A percentile compares a stretch with the other conserved stretches of the same genome.
phyloP scores from a whole-genome alignment of 2,329 filamentous ascomycete species.

The Trichoderma gracile region DNA sequence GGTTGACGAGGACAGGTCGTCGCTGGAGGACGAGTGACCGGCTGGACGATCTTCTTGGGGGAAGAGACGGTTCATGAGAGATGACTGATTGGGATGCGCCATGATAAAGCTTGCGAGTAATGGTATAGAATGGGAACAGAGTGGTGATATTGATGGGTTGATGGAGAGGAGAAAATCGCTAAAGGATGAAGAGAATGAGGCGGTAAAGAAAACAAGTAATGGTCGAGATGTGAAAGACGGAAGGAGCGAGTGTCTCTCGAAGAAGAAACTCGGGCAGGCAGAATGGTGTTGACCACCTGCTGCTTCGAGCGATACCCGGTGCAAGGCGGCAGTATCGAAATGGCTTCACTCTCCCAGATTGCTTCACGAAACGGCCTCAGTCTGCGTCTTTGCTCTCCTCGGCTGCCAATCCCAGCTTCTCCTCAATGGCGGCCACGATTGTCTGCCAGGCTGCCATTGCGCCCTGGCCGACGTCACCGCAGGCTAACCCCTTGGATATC shows the following conservation, averaged over 20 bases:
- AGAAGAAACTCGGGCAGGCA: too few relatives aligned
- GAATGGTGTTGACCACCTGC: too few relatives aligned
- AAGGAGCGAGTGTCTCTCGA: too few relatives aligned
- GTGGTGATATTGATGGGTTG: not conserved
- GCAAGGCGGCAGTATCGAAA: too few relatives aligned
- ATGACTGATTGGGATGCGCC: not conserved
- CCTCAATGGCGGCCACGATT: constrained; percentile 67
- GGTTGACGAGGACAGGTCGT: constrained; percentile 29
- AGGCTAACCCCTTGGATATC: constrained; percentile 75
- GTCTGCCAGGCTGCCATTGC: constrained; percentile 81
- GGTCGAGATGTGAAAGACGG: too few relatives aligned
- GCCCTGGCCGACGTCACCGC: constrained; percentile 78
- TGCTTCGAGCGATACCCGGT: too few relatives aligned
- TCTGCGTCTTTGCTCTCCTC: not conserved
- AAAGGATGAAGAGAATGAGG: not conserved
- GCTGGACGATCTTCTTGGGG: not conserved
- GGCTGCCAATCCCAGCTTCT: constrained; percentile 42
- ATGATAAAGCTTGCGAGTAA: not conserved
- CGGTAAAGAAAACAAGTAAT: too few relatives aligned
- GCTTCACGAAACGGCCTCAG: not conserved
- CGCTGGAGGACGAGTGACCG: not conserved
- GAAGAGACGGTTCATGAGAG: constrained; percentile 2
- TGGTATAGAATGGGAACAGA: not conserved
- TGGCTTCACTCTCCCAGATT: not conserved
- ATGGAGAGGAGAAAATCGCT: not conserved